These are phyloP conservation scores for Cladophialophora bantiana DNA, from an alignment of 2,329 filamentous ascomycete genomes.

Conservation along the genomic window DNA sequence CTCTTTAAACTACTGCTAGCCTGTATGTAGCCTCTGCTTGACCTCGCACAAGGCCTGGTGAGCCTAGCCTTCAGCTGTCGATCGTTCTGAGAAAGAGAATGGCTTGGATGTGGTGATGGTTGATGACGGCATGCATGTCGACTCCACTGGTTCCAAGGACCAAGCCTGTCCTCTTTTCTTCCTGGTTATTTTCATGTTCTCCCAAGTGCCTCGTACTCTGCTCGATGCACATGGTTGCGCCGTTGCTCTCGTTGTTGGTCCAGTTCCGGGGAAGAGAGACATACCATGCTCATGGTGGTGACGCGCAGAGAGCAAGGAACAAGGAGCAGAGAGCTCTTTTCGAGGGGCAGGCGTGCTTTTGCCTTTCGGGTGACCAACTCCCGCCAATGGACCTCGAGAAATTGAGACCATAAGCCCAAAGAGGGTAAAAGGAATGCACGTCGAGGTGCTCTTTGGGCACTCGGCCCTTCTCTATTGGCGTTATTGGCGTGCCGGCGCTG, in stretches of 20 bases:
- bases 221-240: constrained; percentile 5
- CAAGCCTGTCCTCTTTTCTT: neutral
- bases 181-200: neutral
- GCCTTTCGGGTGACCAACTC: neutral
- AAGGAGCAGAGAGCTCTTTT: constrained; percentile 7
- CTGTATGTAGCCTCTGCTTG: constrained; percentile 6
- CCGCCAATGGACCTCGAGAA: constrained; percentile 14
- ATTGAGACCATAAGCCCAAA: constrained; percentile 26
- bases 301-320: neutral
- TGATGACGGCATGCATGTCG: constrained; percentile 21
- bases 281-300: neutral
- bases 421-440: constrained; percentile 15
- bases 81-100: neutral
- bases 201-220: neutral
- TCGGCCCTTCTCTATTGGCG: constrained; percentile 19
- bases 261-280: neutral
- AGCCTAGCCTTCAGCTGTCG: constrained; percentile 15
- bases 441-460: constrained; percentile 14
- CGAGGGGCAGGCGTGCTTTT: neutral
- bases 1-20: neutral
- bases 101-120: neutral
- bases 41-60: neutral
- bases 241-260: neutral
- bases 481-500: constrained; percentile 18
- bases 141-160: constrained; percentile 5